Conservation (phyloP, 1,284 basidiomycete species). For the Fomitopsis palustris region DNA sequence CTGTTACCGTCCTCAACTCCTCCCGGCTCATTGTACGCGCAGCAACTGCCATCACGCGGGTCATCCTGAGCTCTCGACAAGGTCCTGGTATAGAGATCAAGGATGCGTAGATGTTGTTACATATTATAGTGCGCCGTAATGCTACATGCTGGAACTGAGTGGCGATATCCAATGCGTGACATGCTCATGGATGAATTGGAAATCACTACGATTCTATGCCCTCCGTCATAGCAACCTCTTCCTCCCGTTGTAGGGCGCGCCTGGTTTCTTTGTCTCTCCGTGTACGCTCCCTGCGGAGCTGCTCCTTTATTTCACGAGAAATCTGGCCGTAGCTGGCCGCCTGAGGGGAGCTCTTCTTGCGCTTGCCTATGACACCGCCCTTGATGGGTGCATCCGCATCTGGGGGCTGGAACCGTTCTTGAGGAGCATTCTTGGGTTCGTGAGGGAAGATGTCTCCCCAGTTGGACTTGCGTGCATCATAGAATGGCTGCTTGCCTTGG, state of each 20-base stretch:
- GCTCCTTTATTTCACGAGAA: slow-evolving; percentile 36
- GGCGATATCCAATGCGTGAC: not conserved
- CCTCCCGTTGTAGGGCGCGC: not conserved
- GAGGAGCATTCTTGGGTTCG: slow-evolving; percentile 66
- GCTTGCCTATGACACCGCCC: slow-evolving; percentile 60
- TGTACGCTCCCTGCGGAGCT: slow-evolving; percentile 12
- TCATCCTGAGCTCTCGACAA: slow-evolving; percentile 81
- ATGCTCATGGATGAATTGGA: slow-evolving; percentile 3
- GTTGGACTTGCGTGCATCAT: slow-evolving; percentile 89
- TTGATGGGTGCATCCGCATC: slow-evolving; percentile 25
- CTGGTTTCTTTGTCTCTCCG: slow-evolving; percentile 16
- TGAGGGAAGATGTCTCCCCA: slow-evolving; percentile 99
- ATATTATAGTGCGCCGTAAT: slow-evolving; percentile 5
- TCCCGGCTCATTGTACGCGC: slow-evolving; percentile 6
- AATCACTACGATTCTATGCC: not conserved
- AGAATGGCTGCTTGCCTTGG: slow-evolving; percentile 91
- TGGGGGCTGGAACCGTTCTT: slow-evolving; percentile 52
- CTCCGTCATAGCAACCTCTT: slow-evolving; percentile 1
- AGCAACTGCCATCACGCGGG: slow-evolving; percentile 72
- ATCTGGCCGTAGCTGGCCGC: slow-evolving; percentile 37
- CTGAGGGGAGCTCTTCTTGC: slow-evolving; percentile 16
- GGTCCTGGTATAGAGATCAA: slow-evolving; percentile 82
- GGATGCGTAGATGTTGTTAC: slow-evolving; percentile 33
- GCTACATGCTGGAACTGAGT: not conserved
- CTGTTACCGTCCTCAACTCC: not conserved